These are phyloP conservation scores for Neurospora intermedia DNA, from an alignment of 495 filamentous ascomycete species.

Conservation along the genomic window DNA sequence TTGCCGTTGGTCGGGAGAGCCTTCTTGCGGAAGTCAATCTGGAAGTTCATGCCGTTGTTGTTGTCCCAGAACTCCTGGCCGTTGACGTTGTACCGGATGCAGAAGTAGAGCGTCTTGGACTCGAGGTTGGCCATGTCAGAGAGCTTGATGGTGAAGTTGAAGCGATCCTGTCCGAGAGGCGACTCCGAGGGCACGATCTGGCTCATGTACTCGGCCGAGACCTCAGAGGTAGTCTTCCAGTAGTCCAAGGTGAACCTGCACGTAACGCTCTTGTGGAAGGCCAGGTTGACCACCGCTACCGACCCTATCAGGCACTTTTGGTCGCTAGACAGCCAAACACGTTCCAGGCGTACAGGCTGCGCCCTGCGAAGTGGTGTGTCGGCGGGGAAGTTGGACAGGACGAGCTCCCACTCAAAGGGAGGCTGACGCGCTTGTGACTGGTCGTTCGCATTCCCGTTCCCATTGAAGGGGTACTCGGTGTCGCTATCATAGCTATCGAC, in stretches of 20 bases:
- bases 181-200: slow-evolving; percentile 59
- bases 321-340: slow-evolving; percentile 75
- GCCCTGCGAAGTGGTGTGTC: slow-evolving; percentile 52
- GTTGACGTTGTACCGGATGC: slow-evolving; percentile 76
- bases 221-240: slow-evolving; percentile 96
- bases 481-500: slow-evolving; percentile 78
- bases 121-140: slow-evolving; percentile 85
- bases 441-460: slow-evolving; percentile 17
- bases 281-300: slow-evolving; percentile 75
- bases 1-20: slow-evolving; percentile 45
- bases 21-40: slow-evolving; percentile 83
- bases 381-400: slow-evolving; percentile 69
- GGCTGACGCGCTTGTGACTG: slow-evolving; percentile 29
- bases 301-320: slow-evolving; percentile 75
- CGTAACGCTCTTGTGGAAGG: slow-evolving; percentile 80
- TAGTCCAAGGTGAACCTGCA: slow-evolving; percentile 93
- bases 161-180: slow-evolving; percentile 68
- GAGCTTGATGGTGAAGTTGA: slow-evolving; percentile 88
- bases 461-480: slow-evolving; percentile 71
- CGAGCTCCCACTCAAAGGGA: slow-evolving; percentile 78
- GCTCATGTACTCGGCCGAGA: slow-evolving; percentile 74
- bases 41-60: slow-evolving; percentile 75
- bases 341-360: slow-evolving; percentile 64
- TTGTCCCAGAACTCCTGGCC: slow-evolving; percentile 95
- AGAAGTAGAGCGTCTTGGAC: slow-evolving; percentile 80